These are phyloP conservation scores for Sambucus nigra DNA, from an alignment of 129 eudicot genomes.

Conservation along the genomic window DNA sequence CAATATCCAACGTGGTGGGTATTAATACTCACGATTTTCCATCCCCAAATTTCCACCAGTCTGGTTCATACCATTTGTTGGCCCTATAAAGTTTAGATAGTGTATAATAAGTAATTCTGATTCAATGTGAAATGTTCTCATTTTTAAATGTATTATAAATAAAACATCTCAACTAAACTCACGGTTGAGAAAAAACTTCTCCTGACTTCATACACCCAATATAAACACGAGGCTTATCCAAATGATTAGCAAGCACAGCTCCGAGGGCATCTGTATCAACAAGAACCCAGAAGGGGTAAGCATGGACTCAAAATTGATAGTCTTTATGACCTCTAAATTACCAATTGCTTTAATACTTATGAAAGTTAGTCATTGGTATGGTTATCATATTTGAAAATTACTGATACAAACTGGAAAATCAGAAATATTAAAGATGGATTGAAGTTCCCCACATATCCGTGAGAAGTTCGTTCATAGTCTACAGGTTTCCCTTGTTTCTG, in stretches of 20 bases:
- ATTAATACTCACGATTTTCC: slow-evolving; percentile 68
- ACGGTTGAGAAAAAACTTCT: slow-evolving; percentile 73
- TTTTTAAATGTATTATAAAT: background rate
- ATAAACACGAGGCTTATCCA: slow-evolving; percentile 67
- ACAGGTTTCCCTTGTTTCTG: too few relatives aligned
- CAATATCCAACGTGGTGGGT: background rate
- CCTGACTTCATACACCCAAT: slow-evolving; percentile 97
- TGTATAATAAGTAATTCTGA: background rate
- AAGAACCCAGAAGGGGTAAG: slow-evolving; percentile 2
- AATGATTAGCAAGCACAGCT: slow-evolving; percentile 52
- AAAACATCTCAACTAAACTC: slow-evolving; percentile 26
- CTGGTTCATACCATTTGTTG: slow-evolving; percentile 92
- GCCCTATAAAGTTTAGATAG: slow-evolving; percentile 28
- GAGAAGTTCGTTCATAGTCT: too few relatives aligned
- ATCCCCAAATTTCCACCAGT: slow-evolving; percentile 97
- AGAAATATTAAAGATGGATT: too few relatives aligned
- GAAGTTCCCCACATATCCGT: too few relatives aligned
- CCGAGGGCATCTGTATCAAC: slow-evolving; percentile 61
- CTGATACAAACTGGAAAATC: too few relatives aligned
- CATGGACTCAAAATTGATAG: background rate
- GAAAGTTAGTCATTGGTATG: too few relatives aligned
- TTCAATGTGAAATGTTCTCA: background rate
- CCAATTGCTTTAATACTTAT: too few relatives aligned
- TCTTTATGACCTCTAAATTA: background rate
- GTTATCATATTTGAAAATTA: too few relatives aligned